Evolutionary conservation across 768 basidiomycete species (phyloP), one percentile per base, ranked within the genome.

Genomic region (Russula earlei): DNA sequence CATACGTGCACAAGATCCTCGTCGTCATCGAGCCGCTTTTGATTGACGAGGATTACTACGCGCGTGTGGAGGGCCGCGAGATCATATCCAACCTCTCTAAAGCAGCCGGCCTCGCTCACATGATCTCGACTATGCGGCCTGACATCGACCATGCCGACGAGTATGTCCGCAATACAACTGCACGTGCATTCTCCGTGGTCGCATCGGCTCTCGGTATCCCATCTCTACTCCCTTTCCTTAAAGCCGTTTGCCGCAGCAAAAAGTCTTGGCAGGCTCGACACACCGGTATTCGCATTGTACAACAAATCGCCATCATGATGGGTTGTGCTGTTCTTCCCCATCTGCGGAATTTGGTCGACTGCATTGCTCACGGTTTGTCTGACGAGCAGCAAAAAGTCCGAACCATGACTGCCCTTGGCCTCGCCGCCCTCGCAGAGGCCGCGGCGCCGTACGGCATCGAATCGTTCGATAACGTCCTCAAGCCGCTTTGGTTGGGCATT

Each of bases 231-330:
- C 96, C 96, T 49, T 99, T 99, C 83, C 77, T 99, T 59, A 95
- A 95, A 72, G 95, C 96, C 34, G 94, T 99, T 55, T 98, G 96
- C 73, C 85, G 93, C 45, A 94, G 91, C 55, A 98, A 98, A 72
- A 99, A 99, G 73, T 98, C 94, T 9, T 99, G 96, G 96, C 96
- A 99, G 71, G 96, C 96, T 9, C 84, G 95, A 57, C 96, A 98
- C 70, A 99, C 96, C 4, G 96, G 96, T 71, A 98, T 99, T 65
- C 92, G 96, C 65, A 98, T 99, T 61, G 93, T 99, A 11, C 96
- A 99, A 71, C 96, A 98, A 70, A 98, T 99, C 49, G 95, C 96
- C 19, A 95, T 97, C 66, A 97, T 98, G 94, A 98, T 98, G 94
- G 95, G 95, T 17, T 98, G 96, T 64, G 95, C 95, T 17, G 92